Evolutionary conservation across 306 rosid genomes (phyloP).

Genomic region (Sophora flavescens): DNA sequence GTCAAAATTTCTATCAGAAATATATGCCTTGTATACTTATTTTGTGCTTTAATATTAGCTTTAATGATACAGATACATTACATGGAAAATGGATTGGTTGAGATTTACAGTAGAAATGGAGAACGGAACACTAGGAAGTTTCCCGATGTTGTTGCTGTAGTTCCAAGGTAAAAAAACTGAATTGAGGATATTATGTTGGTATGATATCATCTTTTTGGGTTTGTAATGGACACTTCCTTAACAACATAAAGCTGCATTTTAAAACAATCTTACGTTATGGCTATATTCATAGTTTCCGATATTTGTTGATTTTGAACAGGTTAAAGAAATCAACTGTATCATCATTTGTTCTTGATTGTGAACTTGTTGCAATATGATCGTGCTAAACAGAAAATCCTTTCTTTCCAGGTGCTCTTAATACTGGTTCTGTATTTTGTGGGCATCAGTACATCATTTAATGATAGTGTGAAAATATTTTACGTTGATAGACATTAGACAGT

Average conservation of each 20-base stretch:
- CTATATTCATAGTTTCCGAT: slow-evolving; percentile 43
- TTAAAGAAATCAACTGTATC: slow-evolving; percentile 74
- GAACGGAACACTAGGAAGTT: slow-evolving; percentile 90
- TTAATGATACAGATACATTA: slow-evolving; percentile 75
- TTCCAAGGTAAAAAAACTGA: slow-evolving; percentile 65
- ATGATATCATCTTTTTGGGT: slow-evolving; percentile 23
- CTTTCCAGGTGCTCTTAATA: slow-evolving; percentile 80
- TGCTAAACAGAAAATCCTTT: slow-evolving; percentile 62
- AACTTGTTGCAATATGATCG: slow-evolving; percentile 90
- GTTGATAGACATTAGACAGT: not conserved
- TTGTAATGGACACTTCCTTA: slow-evolving; percentile 13
- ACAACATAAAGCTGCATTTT: not conserved
- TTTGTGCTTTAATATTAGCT: slow-evolving; percentile 42
- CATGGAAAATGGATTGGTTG: slow-evolving; percentile 85
- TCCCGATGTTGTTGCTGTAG: slow-evolving; percentile 81
- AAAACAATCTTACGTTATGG: slow-evolving; percentile 8
- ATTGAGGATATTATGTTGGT: not conserved
- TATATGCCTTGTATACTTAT: slow-evolving; percentile 28
- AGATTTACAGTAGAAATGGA: slow-evolving; percentile 92
- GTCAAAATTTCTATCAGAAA: slow-evolving; percentile 26
- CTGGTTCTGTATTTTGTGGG: slow-evolving; percentile 7
- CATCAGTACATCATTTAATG: slow-evolving; percentile 27
- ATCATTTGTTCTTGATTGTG: slow-evolving; percentile 92
- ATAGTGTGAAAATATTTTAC: not conserved
- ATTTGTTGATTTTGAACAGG: slow-evolving; percentile 62